Conservation (phyloP, 108 stramenopile species). For the Cyclostephanos tholiformis region DNA sequence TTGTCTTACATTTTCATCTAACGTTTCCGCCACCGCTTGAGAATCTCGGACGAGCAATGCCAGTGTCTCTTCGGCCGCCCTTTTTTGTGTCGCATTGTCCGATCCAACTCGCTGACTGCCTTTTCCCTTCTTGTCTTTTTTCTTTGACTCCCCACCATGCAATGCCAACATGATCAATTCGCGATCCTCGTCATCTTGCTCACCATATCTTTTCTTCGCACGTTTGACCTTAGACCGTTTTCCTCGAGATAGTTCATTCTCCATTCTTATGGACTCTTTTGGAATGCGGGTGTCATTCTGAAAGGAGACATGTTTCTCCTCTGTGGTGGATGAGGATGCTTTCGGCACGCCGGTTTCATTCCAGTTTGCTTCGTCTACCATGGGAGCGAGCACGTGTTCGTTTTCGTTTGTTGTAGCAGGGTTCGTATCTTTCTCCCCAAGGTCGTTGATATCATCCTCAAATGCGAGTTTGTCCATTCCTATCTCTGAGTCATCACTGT, state of each 20-base stretch:
- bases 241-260: conserved; percentile 81
- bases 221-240: conserved; percentile 73
- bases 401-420: background rate
- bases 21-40: conserved; percentile 49
- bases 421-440: conserved; percentile 25
- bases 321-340: background rate
- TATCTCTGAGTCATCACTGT: background rate
- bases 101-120: conserved; percentile 26
- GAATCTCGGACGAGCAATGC: conserved; percentile 73
- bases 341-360: background rate
- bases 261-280: conserved; percentile 44
- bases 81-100: conserved; percentile 57
- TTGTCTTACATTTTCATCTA: conserved; percentile 57
- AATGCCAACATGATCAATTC: conserved; percentile 90
- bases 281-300: conserved; percentile 11
- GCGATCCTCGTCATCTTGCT: conserved; percentile 97
- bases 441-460: background rate
- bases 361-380: background rate
- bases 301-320: conserved; percentile 19
- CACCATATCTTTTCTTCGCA: conserved; percentile 84
- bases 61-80: conserved; percentile 72
- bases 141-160: conserved; percentile 78
- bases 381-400: background rate
- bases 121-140: conserved; percentile 56
- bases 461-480: background rate